Conservation (phyloP, 2,329 filamentous ascomycete genomes). For the Sporothrix pseudoabietina region DNA sequence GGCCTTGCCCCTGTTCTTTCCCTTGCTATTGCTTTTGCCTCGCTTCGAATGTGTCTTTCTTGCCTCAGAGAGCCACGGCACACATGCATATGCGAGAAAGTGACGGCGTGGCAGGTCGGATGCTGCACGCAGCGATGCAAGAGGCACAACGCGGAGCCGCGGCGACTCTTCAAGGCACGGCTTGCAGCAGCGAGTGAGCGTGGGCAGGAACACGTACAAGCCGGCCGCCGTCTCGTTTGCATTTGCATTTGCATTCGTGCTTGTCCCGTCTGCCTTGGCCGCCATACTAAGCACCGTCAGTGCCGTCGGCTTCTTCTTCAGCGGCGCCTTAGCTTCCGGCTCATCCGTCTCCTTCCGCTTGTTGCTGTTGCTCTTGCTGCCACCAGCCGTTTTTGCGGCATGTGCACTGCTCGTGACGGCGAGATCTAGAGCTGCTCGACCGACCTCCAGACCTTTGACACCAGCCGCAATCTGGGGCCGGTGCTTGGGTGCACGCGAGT, state of each 20-base stretch:
- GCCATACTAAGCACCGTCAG: neutral
- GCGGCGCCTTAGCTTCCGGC: neutral
- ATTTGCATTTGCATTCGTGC: no score
- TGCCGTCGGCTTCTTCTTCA: neutral
- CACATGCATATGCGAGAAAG: neutral
- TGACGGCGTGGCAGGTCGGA: neutral
- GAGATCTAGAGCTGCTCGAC: neutral
- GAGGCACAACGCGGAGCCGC: neutral
- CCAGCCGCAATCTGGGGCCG: conserved; percentile 14
- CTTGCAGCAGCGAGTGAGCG: conserved; percentile 29
- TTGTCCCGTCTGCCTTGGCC: neutral
- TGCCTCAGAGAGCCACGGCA: neutral
- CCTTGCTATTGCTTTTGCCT: neutral
- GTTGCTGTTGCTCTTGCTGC: neutral
- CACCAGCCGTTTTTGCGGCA: neutral
- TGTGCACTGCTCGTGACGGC: neutral
- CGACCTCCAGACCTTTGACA: conserved; percentile 6
- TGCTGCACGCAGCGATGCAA: neutral
- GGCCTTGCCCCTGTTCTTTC: neutral
- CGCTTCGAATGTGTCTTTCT: no score
- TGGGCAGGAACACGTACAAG: conserved; percentile 26
- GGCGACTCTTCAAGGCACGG: conserved; percentile 29
- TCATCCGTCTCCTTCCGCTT: neutral
- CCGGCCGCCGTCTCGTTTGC: conserved; percentile 15
- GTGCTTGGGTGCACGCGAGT: conserved; percentile 27